Base-by-base conservation (phyloP, 768 basidiomycete genomes). In the Artomyces pyxidatus region DNA sequence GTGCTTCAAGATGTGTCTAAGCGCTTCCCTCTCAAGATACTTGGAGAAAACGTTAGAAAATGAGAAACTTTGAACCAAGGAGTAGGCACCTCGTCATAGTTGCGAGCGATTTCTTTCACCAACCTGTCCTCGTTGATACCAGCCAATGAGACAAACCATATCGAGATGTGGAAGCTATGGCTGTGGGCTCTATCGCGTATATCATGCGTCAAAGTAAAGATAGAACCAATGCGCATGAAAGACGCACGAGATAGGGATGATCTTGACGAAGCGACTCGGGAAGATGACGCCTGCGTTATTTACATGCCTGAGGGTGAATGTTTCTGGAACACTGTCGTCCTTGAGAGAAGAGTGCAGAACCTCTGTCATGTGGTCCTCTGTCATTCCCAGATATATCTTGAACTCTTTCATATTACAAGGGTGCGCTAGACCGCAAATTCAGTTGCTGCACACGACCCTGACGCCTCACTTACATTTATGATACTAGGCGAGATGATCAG, bases 401-500 rank as follows among this genome's bases (percentile, higher is more conserved):
- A 90, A 85, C 48, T 88, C 85, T 60, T 86, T 87, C 81, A 86
- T 81, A 58, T 88, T 88, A 60, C 88, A 90, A 27, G 86, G 85
- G 64, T 89, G 87, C 17, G 75, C 87, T 89, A 51, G n/a, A 50
- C 14, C 23, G 51, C 11, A 37, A 17, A n/a, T 56, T 58, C 42
- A 45, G 50, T 40, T 28, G 19, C 37, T 19, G 26, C 12, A 40
- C 50, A 51, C 29, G 37, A 30, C 25, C 29, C 44, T 45, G 42
- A 26, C 46, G 37, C 2, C 42, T 25, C 12, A 51, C 65, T 21
- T 38, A 69, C 70, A 54, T 54, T 66, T 70, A 43, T 64, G 50
- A 45, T 59, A 68, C 68, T 70, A 48, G 6, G 3, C 30, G n/a
- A 21, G 11, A 25, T 26, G n/a, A 49, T 50, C 12, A 32, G 40